Base-by-base conservation (phyloP, 345 rosid genomes). In the Citrus glauca region DNA sequence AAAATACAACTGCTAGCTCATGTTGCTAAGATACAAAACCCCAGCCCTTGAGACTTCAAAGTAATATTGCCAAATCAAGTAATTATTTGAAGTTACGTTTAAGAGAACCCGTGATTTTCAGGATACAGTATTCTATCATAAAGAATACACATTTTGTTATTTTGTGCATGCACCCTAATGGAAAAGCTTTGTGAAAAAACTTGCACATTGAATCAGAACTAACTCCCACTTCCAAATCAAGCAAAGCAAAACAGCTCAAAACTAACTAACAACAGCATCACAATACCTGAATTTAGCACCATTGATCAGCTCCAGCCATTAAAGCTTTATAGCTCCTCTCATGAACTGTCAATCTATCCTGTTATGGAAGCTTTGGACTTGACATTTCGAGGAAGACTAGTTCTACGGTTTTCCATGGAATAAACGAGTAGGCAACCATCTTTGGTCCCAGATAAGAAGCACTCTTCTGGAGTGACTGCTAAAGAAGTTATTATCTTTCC, bases 401-500 rank as follows among this genome's bases (percentile, higher is more conserved):
- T 22, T 84, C 85, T 89, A 78, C 89, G 94, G 82, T 89, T 93
- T 80, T 95, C 98, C 71, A 95, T 92, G 0, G 98, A 93, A 82
- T 95, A 95, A 48, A 95, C 94, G 77, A 95, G 97, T 86, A 95
- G 89, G 84, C 74, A 82, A 79, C 99, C 99, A 78, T 95, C 99
- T 89, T 91, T 95, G 53, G 97, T 92, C 76, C 99, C 99, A 32
- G 97, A 97, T 84, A 95, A 83, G 89, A 95, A 91, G 85, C 99
- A 93, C 70, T 95, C 97, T 83, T 95, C 97, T 53, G 86, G 91
- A 45, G 98, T 95, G 69, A 95, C 98, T 35, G 85, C 87, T 25
- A 95, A 82, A 79, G 96, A 88, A 9, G 96, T 93, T 61, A 92
- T 93, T 63, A 89, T 80, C 86, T 92, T 95, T 74, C 98, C 99